Conservation (phyloP, 176 grass and related monocot genomes). For the Oryza longistaminata region DNA sequence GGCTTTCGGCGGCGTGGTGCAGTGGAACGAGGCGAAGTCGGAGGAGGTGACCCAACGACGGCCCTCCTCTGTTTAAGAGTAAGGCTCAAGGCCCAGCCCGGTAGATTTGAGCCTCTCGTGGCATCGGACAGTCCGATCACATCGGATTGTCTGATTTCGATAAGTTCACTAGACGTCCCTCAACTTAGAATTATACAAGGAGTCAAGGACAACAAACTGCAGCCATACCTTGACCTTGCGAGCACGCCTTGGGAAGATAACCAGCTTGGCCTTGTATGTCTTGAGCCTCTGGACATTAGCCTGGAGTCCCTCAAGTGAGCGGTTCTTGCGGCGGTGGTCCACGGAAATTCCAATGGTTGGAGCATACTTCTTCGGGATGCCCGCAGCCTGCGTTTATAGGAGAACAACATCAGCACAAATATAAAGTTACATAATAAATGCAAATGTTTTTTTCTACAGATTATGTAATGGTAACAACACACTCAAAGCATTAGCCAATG, state of each 20-base stretch:
- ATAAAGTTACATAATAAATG: neutral
- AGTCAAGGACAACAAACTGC: neutral
- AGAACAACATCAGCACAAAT: neutral
- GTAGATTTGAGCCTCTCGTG: too few species aligned
- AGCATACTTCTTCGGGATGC: constrained; percentile 83
- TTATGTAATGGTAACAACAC: neutral
- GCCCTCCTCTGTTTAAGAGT: too few species aligned
- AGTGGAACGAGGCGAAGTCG: too few species aligned
- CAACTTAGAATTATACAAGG: too few species aligned
- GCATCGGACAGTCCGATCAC: too few species aligned
- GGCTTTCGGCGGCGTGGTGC: too few species aligned
- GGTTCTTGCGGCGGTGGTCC: constrained; percentile 82
- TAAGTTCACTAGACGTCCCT: too few species aligned
- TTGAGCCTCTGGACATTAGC: constrained; percentile 80
- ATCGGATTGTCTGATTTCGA: too few species aligned
- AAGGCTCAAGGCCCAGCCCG: too few species aligned
- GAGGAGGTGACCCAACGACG: too few species aligned
- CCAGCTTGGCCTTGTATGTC: constrained; percentile 91
- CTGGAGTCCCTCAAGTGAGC: constrained; percentile 82
- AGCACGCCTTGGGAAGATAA: constrained; percentile 92
- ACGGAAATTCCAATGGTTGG: constrained; percentile 83
- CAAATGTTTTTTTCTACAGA: neutral
- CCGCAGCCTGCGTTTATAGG: constrained; percentile 50
- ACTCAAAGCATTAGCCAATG: neutral
- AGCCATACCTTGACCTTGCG: constrained; percentile 69